Percentiles rank a stretch among this genome's conserved stretches.
Conservation (phyloP, 1,284 basidiomycete genomes). For the Somion occarium region DNA sequence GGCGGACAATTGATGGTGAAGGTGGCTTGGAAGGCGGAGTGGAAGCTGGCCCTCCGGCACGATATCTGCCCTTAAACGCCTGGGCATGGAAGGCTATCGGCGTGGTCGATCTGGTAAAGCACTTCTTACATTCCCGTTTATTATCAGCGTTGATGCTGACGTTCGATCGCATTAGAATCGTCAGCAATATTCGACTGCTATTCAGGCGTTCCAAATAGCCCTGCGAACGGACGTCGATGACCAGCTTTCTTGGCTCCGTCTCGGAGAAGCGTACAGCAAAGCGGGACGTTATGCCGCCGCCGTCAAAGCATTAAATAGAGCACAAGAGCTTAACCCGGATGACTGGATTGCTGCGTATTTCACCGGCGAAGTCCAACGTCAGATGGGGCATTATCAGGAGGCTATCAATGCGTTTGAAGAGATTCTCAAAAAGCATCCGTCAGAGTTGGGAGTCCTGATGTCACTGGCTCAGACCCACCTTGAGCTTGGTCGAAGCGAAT, state of each 20-base stretch:
- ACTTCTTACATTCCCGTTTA: neutral
- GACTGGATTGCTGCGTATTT: conserved; percentile 87
- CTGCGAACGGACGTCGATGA: conserved; percentile 81
- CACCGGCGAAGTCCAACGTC: conserved; percentile 82
- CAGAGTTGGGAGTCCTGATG: conserved; percentile 68
- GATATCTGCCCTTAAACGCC: conserved; percentile 75
- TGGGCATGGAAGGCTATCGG: conserved; percentile 99
- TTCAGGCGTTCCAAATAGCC: conserved; percentile 85
- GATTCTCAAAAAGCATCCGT: conserved; percentile 54
- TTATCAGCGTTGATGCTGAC: conserved; percentile 4
- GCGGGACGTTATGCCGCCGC: conserved; percentile 89
- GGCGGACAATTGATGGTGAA: conserved; percentile 90
- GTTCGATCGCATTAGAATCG: conserved; percentile 54
- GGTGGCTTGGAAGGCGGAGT: conserved; percentile 69
- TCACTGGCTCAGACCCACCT: conserved; percentile 76
- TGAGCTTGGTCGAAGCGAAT: conserved; percentile 65
- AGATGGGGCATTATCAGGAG: conserved; percentile 72
- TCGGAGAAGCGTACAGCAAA: conserved; percentile 90
- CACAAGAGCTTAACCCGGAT: conserved; percentile 61
- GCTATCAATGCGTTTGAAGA: conserved; percentile 68
- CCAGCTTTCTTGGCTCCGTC: conserved; percentile 78
- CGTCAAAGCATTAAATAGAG: conserved; percentile 80
- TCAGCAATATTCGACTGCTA: conserved; percentile 73
- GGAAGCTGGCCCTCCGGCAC: conserved; percentile 38
- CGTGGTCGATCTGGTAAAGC: conserved; percentile 84